Evolutionary conservation across 441 rosid genomes (phyloP).

Genomic region (Codiaeum variegatum): DNA sequence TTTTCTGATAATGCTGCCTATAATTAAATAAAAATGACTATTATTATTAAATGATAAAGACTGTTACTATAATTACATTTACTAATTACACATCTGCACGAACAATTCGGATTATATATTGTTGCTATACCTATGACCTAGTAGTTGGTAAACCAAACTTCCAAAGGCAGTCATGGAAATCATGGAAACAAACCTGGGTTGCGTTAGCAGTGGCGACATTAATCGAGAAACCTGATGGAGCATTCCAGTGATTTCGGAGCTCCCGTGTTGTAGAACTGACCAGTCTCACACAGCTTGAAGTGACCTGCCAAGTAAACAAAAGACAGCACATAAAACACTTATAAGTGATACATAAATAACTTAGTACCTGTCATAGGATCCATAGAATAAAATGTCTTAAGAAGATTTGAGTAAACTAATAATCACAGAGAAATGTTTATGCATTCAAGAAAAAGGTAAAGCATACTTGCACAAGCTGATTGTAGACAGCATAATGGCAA

Average conservation of each 20-base stretch:
- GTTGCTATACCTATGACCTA: background rate
- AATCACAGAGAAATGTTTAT: background rate
- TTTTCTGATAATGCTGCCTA: background rate
- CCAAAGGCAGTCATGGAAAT: background rate
- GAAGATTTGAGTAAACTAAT: background rate
- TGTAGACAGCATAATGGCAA: constrained; percentile 89
- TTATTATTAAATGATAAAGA: background rate
- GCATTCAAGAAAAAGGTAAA: constrained; percentile 14
- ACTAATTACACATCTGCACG: background rate
- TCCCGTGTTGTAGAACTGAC: constrained; percentile 79
- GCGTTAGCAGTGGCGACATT: constrained; percentile 99
- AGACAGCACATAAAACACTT: constrained; percentile 15
- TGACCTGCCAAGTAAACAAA: constrained; percentile 50
- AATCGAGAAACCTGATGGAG: constrained; percentile 81
- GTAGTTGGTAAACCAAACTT: background rate
- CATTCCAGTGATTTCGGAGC: constrained; percentile 72
- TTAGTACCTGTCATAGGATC: background rate
- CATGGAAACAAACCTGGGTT: constrained; percentile 61
- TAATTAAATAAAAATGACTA: background rate
- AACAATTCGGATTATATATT: background rate
- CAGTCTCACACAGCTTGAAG: constrained; percentile 85
- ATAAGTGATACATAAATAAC: background rate
- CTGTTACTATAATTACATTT: background rate
- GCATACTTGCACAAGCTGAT: constrained; percentile 90
- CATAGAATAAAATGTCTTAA: background rate